Evolutionary conservation across 1,284 basidiomycete species (phyloP).

Genomic region (Moesziomyces sp.): DNA sequence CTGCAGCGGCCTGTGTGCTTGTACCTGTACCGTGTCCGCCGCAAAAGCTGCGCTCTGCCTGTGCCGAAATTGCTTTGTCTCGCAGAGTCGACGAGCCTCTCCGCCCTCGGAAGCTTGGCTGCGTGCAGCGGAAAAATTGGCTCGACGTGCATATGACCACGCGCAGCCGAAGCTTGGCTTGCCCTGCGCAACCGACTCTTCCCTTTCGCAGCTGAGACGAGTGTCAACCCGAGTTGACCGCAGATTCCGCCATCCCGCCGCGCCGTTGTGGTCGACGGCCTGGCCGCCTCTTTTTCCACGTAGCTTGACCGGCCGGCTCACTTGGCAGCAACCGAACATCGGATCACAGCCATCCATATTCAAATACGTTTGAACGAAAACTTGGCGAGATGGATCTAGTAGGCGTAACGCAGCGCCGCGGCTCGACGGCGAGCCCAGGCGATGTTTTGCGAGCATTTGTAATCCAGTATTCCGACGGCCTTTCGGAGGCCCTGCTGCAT

Average conservation of each 20-base stretch:
- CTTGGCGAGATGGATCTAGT: no score
- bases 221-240: constrained; percentile 1
- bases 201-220: background rate
- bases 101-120: background rate
- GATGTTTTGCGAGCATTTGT: no score
- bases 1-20: background rate
- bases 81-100: no score
- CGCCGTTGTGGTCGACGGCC: background rate
- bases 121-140: constrained; percentile 29
- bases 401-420: no score
- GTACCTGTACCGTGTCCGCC: no score
- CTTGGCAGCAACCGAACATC: background rate
- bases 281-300: background rate
- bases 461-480: no score
- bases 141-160: constrained; percentile 13
- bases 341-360: background rate
- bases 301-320: background rate
- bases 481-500: no score
- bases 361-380: no score
- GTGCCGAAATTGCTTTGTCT: no score
- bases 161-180: constrained; percentile 14
- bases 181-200: background rate
- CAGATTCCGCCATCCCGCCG: constrained; percentile 2
- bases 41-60: no score
- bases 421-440: no score